Evolutionary conservation across 148 eudicot species (phyloP).

Genomic region (Amaranthus cruentus): DNA sequence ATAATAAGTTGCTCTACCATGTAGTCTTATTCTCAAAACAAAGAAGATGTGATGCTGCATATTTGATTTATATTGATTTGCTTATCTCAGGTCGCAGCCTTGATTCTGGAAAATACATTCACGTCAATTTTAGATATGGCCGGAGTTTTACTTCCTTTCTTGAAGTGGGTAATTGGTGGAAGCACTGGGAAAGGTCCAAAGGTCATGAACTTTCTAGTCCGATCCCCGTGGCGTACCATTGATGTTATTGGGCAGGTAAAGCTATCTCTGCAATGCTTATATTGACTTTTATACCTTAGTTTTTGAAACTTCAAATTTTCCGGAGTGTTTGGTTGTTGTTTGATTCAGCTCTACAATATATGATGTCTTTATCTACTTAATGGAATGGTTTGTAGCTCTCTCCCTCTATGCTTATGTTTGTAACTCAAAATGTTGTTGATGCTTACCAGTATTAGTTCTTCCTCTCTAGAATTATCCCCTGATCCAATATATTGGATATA

Average conservation of each 20-base stretch:
- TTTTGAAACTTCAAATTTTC: neutral
- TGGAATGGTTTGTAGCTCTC: neutral
- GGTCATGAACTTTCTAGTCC: conserved; percentile 68
- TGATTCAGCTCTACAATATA: neutral
- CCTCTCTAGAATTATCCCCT: no score
- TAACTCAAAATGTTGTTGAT: no score
- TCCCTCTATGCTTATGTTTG: neutral
- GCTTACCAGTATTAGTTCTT: no score
- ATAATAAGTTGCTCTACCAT: neutral
- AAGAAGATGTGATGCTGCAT: neutral
- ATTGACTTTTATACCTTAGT: neutral
- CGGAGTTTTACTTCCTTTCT: conserved; percentile 84
- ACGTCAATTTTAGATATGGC: conserved; percentile 97
- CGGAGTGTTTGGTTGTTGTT: neutral
- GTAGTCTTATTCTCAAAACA: neutral
- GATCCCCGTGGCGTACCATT: conserved; percentile 89
- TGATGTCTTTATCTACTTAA: neutral
- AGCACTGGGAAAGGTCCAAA: conserved; percentile 58
- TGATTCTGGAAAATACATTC: conserved; percentile 88
- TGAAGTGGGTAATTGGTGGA: conserved; percentile 89
- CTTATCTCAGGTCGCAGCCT: conserved; percentile 55
- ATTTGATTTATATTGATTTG: neutral
- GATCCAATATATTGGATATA: no score
- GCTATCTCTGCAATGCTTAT: conserved; percentile 5
- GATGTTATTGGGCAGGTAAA: conserved; percentile 81